Base-by-base conservation (phyloP, 1,139 yeast genomes). In the Taphrina pruni region DNA sequence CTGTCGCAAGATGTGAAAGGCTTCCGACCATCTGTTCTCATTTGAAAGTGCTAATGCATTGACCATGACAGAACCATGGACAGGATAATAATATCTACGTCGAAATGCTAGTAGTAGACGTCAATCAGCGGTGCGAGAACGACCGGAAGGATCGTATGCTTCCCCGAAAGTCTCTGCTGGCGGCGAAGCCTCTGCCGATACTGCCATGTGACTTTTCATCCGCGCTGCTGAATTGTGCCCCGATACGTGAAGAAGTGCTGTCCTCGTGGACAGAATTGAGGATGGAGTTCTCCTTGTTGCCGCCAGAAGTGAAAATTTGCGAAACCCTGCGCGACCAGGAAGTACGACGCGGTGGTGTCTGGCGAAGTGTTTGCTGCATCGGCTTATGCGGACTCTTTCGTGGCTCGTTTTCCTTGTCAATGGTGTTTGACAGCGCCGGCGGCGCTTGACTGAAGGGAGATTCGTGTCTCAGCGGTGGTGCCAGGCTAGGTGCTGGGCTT, bases 261-360 rank as follows among this genome's bases (percentile, higher is more conserved):
- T 32, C 36, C 32, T 46, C 43, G 45, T 60, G 52, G 45, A 60
- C 51, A 14, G 65, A 46, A n/a, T 60, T 45, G 64, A 46, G 54
- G 14, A 61, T 35, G 26, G 52, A 32, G 32, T 64, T 64, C 48
- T 64, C 67, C 48, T 64, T 64, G 55, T 64, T 64, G 39, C 50
- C 51, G 14, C 58, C 52, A 11, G 67, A 58, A 14, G 43, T 17
- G 61, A 64, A 64, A 11, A 64, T 46, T 14, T 55, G 60, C 1
- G 61, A 56, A 7, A 64, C 61, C 14, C 67, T 35, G 11, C 60
- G 38, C 6, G 67, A 64, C 67, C 67, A 64, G 17, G 61, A 54
- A 26, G 67, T 26, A 11, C 56, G 56, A 39, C 67, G 67, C 12
- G 46, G 26, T 11, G 67, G 67, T 5, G 61, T n/a, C 39, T 43